Conservation (phyloP, 495 filamentous ascomycete genomes). For the Talaromyces stipitatus region DNA sequence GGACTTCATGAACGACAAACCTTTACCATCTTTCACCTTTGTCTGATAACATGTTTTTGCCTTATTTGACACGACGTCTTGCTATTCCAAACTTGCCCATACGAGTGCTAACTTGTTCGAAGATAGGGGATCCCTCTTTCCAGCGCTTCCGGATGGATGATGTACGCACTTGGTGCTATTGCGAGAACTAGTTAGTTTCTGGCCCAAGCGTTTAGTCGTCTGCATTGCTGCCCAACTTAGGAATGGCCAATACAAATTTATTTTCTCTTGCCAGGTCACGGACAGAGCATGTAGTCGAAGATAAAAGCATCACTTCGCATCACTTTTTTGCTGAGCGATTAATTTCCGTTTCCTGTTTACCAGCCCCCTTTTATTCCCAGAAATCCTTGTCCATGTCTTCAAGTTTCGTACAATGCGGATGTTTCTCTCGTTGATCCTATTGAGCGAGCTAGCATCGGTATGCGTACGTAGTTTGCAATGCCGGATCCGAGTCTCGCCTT, state of each 20-base stretch:
- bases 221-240: slow-evolving; percentile 42
- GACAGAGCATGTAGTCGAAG: not conserved
- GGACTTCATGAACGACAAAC: slow-evolving; percentile 41
- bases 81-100: not conserved
- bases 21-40: slow-evolving; percentile 41
- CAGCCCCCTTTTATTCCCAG: not conserved
- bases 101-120: slow-evolving; percentile 1
- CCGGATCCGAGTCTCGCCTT: not conserved
- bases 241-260: not conserved
- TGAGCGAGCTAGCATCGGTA: not conserved
- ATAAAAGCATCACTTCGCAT: not conserved
- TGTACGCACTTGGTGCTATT: not conserved
- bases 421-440: not conserved
- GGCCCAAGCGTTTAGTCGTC: not conserved
- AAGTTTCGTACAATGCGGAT: not conserved
- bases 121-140: not conserved
- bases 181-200: not conserved
- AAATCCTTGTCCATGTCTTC: not conserved
- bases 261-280: not conserved
- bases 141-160: not conserved
- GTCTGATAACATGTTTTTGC: slow-evolving; percentile 23
- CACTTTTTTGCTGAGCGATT: not conserved
- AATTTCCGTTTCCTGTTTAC: not conserved
- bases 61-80: not conserved
- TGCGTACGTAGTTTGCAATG: not conserved